A percentile compares a stretch with the other conserved stretches of the same genome.
phyloP scores from a whole-genome alignment of 2,329 filamentous ascomycete genomes.

The Aspergillus pseudoterreus region DNA sequence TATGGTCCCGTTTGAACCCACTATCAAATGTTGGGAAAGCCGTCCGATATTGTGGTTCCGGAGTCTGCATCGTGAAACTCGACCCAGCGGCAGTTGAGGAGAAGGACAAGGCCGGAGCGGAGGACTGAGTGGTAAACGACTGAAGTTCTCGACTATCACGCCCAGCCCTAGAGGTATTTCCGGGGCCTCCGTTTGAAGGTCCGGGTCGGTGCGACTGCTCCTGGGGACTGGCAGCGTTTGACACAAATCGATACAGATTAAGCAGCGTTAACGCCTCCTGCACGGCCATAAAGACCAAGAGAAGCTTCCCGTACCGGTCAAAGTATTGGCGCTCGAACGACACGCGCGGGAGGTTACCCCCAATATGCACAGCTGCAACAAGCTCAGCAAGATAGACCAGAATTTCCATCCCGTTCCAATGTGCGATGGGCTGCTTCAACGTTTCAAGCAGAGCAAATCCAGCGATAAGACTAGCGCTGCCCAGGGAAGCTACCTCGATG shows the following conservation, averaged over 20 bases:
- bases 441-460: constrained; percentile 39
- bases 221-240: constrained; percentile 1
- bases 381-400: constrained; percentile 37
- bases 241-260: constrained; percentile 18
- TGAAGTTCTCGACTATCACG: constrained; percentile 12
- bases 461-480: constrained; percentile 37
- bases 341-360: constrained; percentile 30
- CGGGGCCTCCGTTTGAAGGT: neutral
- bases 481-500: constrained; percentile 36
- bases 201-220: constrained; percentile 6
- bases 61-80: constrained; percentile 24
- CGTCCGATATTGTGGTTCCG: constrained; percentile 22
- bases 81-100: constrained; percentile 23
- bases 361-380: constrained; percentile 35
- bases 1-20: constrained; percentile 21
- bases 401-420: constrained; percentile 39
- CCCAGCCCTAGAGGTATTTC: constrained; percentile 9
- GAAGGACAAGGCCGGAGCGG: constrained; percentile 29
- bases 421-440: constrained; percentile 32
- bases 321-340: constrained; percentile 32
- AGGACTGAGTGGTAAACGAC: constrained; percentile 19
- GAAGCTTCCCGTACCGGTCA: constrained; percentile 36
- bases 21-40: constrained; percentile 18
- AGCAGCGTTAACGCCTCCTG: constrained; percentile 35
- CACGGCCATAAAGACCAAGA: constrained; percentile 36